Percentiles rank a stretch among this genome's conserved stretches.
These are phyloP conservation scores for Fusarium sp. DNA, from an alignment of 2,329 filamentous ascomycete genomes.

Conservation along the genomic window DNA sequence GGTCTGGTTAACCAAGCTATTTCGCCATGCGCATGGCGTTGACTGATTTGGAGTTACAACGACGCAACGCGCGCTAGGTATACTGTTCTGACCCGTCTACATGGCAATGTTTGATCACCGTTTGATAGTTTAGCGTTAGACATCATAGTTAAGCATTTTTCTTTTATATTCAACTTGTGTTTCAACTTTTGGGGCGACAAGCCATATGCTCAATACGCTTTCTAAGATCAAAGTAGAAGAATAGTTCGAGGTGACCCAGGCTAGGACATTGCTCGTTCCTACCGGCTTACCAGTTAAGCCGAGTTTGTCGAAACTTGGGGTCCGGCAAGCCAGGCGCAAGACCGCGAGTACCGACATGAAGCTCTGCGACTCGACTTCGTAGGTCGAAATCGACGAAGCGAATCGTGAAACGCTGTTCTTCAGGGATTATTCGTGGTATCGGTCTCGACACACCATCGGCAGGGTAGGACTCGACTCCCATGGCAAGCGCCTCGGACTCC, in stretches of 20 bases:
- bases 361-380: constrained; percentile 57
- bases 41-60: not conserved
- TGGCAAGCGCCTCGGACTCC: constrained; percentile 54
- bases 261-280: not conserved
- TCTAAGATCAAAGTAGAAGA: not conserved
- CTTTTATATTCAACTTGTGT: not conserved
- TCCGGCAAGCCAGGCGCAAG: constrained; percentile 58
- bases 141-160: not conserved
- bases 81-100: not conserved
- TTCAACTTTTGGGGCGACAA: constrained; percentile 2
- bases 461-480: constrained; percentile 23
- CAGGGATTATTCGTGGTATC: constrained; percentile 53
- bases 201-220: not conserved
- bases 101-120: not conserved
- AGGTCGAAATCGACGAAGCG: constrained; percentile 66
- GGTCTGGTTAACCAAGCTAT: not conserved
- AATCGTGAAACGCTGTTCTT: constrained; percentile 65
- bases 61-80: constrained; percentile 1
- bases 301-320: constrained; percentile 56
- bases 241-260: not conserved
- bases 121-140: constrained; percentile 3
- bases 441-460: constrained; percentile 15
- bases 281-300: constrained; percentile 57
- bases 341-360: constrained; percentile 64
- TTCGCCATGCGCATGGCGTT: not conserved